These are phyloP conservation scores for Geranomyces variabilis DNA, from an alignment of 192 early-diverging fungal genomes.

Conservation along the genomic window DNA sequence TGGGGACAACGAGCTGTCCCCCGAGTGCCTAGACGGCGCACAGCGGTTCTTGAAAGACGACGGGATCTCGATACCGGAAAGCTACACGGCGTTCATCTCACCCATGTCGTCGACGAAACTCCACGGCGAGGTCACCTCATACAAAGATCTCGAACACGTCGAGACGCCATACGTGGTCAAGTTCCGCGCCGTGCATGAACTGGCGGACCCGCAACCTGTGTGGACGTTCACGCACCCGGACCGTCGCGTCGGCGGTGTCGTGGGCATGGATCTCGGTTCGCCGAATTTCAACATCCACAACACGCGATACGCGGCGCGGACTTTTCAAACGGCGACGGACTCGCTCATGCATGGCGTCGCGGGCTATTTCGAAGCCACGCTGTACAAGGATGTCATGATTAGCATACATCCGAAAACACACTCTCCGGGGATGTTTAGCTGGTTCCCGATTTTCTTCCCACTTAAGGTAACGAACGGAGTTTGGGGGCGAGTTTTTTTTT, in stretches of 20 bases:
- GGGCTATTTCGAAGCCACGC: constrained; percentile 92
- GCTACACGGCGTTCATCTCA: constrained; percentile 82
- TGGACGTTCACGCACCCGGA: constrained; percentile 84
- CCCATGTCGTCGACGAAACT: constrained; percentile 89
- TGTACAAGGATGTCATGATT: constrained; percentile 83
- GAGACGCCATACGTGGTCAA: constrained; percentile 99
- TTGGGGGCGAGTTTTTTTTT: neutral
- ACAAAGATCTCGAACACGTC: constrained; percentile 66
- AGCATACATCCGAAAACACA: constrained; percentile 86
- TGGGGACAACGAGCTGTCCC: constrained; percentile 99
- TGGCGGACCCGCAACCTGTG: constrained; percentile 71
- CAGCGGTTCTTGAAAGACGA: constrained; percentile 73
- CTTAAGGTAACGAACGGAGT: constrained; percentile 54
- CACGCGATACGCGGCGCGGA: constrained; percentile 55
- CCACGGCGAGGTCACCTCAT: constrained; percentile 70
- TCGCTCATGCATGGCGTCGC: constrained; percentile 90
- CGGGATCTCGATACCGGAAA: constrained; percentile 90
- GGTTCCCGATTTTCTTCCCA: constrained; percentile 99
- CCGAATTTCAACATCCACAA: constrained; percentile 79
- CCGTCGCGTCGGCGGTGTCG: neutral
- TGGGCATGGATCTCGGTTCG: constrained; percentile 25
- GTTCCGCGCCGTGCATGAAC: constrained; percentile 73
- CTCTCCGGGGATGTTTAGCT: constrained; percentile 92
- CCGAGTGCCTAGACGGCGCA: constrained; percentile 95
- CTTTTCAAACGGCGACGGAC: constrained; percentile 60